A percentile compares a stretch with the other conserved stretches of the same genome.
Evolutionary conservation across 192 early-diverging fungal species (phyloP).

Genomic region (Rhizophagus clarus): DNA sequence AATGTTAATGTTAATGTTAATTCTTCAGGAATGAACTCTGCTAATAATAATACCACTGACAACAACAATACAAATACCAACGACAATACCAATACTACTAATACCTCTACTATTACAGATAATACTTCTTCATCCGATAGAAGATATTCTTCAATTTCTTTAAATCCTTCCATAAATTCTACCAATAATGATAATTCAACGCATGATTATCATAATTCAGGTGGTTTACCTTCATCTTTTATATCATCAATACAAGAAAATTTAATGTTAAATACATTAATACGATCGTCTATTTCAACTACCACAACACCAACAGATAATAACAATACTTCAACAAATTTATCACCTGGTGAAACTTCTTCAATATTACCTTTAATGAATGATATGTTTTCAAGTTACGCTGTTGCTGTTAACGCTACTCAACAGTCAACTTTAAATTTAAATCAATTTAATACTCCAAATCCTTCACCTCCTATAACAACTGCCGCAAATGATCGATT

Average conservation of each 20-base stretch:
- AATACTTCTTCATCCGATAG: not conserved
- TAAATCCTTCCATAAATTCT: not conserved
- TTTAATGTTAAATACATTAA: not conserved
- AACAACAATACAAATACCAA: not conserved
- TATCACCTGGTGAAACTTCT: not conserved
- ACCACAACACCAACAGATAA: not conserved
- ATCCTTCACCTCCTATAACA: not conserved
- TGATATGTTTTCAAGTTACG: not conserved
- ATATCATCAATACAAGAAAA: not conserved
- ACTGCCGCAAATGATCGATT: slow-evolving; percentile 1
- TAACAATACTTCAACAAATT: not conserved
- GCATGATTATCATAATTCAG: not conserved
- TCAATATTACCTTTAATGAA: not conserved
- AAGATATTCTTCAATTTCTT: not conserved
- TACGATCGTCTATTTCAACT: not conserved
- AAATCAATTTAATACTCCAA: slow-evolving; percentile 6
- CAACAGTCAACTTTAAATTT: not conserved
- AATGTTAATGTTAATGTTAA: not conserved
- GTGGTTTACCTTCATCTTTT: not conserved
- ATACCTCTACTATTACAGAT: not conserved
- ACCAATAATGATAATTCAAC: not conserved
- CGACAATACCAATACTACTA: not conserved
- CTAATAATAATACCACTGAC: not conserved
- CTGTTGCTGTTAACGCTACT: not conserved
- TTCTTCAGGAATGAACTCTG: not conserved